Evolutionary conservation across 352 stramenopile species (phyloP).

Genomic region (Phytophthora aleatoria): DNA sequence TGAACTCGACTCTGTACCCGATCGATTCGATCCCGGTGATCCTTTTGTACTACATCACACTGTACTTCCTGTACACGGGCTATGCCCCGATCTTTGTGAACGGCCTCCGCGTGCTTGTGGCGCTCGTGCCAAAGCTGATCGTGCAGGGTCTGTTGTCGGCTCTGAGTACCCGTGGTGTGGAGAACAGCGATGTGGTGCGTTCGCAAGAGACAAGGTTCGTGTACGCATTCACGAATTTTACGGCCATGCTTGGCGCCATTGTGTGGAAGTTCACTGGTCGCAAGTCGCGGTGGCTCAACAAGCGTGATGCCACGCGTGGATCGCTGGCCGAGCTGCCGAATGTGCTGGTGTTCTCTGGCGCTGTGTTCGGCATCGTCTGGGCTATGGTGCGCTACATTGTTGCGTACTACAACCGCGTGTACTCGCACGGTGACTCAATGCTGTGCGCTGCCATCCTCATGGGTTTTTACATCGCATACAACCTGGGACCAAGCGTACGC

Average conservation of each 20-base stretch:
- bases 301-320: conserved; percentile 58
- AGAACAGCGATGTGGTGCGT: conserved; percentile 84
- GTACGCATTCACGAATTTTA: conserved; percentile 85
- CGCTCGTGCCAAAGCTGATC: conserved; percentile 76
- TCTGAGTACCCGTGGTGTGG: conserved; percentile 73
- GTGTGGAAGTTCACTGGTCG: conserved; percentile 84
- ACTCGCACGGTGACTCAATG: conserved; percentile 79
- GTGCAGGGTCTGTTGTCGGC: conserved; percentile 75
- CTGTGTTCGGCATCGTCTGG: conserved; percentile 79
- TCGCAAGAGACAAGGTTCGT: conserved; percentile 82
- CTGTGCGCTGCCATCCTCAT: conserved; percentile 72
- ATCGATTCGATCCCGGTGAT: conserved; percentile 78
- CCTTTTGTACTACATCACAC: conserved; percentile 85
- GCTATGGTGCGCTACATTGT: conserved; percentile 83
- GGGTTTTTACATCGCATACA: conserved; percentile 78
- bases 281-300: conserved; percentile 77
- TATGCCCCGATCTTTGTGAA: conserved; percentile 85
- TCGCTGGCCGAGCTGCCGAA: conserved; percentile 82
- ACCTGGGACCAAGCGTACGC: conserved; percentile 76
- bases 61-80: conserved; percentile 88
- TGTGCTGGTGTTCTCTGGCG: conserved; percentile 80
- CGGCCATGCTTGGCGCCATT: conserved; percentile 75
- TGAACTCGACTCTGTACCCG: conserved; percentile 84
- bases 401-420: conserved; percentile 73
- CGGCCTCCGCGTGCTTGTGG: conserved; percentile 67